phyloP scores from a whole-genome alignment of 2,329 filamentous ascomycete species.

The Arthrobotrys conoides region DNA sequence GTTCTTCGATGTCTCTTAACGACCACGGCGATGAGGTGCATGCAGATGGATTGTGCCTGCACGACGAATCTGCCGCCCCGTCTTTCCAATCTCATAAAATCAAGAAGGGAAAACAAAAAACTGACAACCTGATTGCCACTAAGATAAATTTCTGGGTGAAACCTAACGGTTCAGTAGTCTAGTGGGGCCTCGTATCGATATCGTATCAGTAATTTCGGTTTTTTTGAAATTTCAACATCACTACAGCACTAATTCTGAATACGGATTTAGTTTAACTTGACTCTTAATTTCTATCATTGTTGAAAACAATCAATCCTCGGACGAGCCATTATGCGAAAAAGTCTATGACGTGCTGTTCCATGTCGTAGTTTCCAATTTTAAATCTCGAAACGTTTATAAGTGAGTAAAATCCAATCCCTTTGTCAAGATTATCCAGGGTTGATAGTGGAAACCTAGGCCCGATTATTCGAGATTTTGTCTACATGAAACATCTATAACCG shows the following conservation, averaged over 20 bases:
- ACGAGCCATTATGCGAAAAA: conserved; percentile 1
- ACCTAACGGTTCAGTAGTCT: conserved; percentile 10
- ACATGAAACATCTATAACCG: conserved; percentile 55
- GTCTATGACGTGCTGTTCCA: conserved; percentile 39
- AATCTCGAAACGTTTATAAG: conserved; percentile 60
- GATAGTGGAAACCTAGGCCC: conserved; percentile 42
- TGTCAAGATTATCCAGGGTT: conserved; percentile 26
- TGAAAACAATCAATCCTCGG: conserved; percentile 8
- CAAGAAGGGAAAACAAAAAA: conserved; percentile 4
- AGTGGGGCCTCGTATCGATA: conserved; percentile 53
- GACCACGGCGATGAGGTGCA: conserved; percentile 39
- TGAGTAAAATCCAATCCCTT: conserved; percentile 15
- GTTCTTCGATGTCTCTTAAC: conserved; percentile 34
- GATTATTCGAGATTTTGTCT: conserved; percentile 41
- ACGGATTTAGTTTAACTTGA: not conserved
- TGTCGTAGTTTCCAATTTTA: conserved; percentile 45
- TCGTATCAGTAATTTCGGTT: conserved; percentile 41
- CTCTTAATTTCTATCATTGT: not conserved
- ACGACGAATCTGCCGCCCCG: conserved; percentile 41
- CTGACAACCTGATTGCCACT: conserved; percentile 6
- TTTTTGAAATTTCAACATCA: not conserved
- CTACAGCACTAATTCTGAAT: conserved; percentile 16
- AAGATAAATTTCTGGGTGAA: conserved; percentile 26
- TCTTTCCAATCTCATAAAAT: conserved; percentile 36
- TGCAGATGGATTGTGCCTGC: conserved; percentile 23